Evolutionary conservation across 208 protist species (phyloP), one percentile per base, ranked within the genome.

Genomic region (Vickermania spadyakhi): DNA sequence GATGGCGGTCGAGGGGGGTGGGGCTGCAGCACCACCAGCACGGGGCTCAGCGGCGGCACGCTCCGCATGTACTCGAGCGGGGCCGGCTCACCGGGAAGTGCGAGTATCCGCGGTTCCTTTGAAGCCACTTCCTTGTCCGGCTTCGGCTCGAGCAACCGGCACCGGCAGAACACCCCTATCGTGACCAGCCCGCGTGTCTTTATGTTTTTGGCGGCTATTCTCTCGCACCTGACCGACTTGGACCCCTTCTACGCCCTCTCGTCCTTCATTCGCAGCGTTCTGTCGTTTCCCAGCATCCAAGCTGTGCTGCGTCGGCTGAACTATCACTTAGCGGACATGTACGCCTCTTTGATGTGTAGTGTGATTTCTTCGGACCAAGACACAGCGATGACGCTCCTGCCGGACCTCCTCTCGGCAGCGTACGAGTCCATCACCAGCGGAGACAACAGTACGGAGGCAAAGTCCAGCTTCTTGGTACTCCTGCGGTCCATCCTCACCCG

Each of bases 151-250:
- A 26, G 13, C 52, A 28, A 56, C n/a, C 22, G 25, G 11, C 22
- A 56, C 52, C 52, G 52, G 11, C 25, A 28, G 25, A 22, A 56
- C n/a, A 22, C 52, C 5, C 52, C 22, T n/a, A 21, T 45, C 36
- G 36, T 45, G 11, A 50, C 36, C 11, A 50, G 41, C 56, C n/a
- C 70, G 22, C 52, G 71, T 18, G 70, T 59, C 4, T 54, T 80
- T 29, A 51, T 57, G 3, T 81, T 84, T 56, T 41, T 79, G 14
- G 28, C 76, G 0, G 42, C 70, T 0, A 28, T 91, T 18, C 58
- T 91, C 18, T 58, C 73, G 23, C 72, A 71, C 30, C 69, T 88
- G n/a, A 72, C 73, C n/a, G 77, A 77, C 51, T 41, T 64, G 1
- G 71, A 89, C 66, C 50, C 64, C 1, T 66, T 75, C 72, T 42